These are phyloP conservation scores for Amauroascus niger DNA, from an alignment of 2,329 filamentous ascomycete species.

Conservation along the genomic window DNA sequence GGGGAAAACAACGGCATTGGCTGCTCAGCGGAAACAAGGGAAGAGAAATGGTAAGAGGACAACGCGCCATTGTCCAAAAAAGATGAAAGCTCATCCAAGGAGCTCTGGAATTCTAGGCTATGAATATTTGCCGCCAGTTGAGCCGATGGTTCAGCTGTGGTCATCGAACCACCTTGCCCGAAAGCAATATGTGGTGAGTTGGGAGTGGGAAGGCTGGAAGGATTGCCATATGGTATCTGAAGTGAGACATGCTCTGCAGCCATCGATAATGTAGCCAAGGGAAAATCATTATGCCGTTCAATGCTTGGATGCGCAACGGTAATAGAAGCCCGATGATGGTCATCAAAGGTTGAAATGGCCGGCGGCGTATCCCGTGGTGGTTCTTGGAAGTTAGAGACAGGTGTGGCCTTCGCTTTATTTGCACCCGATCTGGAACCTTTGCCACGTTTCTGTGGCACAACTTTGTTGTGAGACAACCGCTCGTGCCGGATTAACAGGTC, in stretches of 20 bases:
- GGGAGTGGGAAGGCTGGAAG: conserved; percentile 8
- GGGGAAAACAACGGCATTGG: conserved; percentile 27
- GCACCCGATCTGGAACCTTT: conserved; percentile 18
- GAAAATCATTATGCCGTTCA: conserved; percentile 21
- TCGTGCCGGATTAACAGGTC: conserved; percentile 42
- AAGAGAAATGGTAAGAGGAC: conserved; percentile 40
- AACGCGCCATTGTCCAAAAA: conserved; percentile 40
- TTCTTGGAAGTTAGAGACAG: conserved; percentile 21
- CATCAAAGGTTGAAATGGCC: conserved; percentile 25
- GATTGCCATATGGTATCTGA: conserved; percentile 19
- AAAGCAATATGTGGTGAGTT: conserved; percentile 1
- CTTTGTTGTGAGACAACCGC: conserved; percentile 39
- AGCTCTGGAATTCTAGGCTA: conserved; percentile 23
- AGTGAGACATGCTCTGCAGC: conserved; percentile 35
- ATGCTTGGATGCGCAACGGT: background rate
- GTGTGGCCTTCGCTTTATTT: conserved; percentile 14
- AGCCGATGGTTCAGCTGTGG: background rate
- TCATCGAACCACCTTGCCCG: conserved; percentile 2
- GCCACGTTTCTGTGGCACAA: conserved; percentile 29
- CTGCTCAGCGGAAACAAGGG: conserved; percentile 36
- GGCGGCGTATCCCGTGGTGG: background rate
- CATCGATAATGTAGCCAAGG: conserved; percentile 34
- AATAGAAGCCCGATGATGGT: conserved; percentile 16
- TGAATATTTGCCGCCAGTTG: conserved; percentile 2
- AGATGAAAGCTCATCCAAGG: conserved; percentile 31